Base-by-base conservation (phyloP, 202 grass and related monocot genomes). In the Digitaria exilis region DNA sequence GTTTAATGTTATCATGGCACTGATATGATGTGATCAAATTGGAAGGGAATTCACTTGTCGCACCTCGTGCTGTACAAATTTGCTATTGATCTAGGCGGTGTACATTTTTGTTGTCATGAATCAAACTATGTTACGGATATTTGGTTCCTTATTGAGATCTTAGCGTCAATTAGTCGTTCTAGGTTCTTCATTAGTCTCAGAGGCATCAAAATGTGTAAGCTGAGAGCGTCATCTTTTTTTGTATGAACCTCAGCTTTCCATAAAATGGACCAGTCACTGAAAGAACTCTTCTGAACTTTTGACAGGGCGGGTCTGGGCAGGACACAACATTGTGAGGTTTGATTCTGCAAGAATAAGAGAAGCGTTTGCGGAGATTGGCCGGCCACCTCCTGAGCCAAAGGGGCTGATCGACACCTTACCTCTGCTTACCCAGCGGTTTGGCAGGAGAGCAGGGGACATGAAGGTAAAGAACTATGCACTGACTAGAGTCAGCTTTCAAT, bases 361-460 rank as follows among this genome's bases (percentile, higher is more conserved):
- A 81, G 93, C 91, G 2, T 98, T 95, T n/a, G 25, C 52, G n/a
- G 87, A 89, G 77, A 91, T 98, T 37, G 89, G 87, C 3, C 82
- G 84, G 22, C 25, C 81, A 28, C 74, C 96, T 41, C 96, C 96
- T 22, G 83, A 98, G 52, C 91, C 96, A 1, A 92, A 92, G 71
- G 91, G 91, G 21, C 72, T 89, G 55, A 94, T 98, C 1, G 96
- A 98, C 75, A 98, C 96, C 31, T 85, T 98, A 70, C 93, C 93
- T 45, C 82, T 98, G 73, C 93, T 98, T 76, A 92, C 96, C 65
- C 87, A 93, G 26, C 66, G 71, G 14, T 98, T 98, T 82, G 96
- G 96, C 44, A 89, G 93, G 85, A 93, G 96, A 87, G 96, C 93
- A 41, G 96, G 93, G 34, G 75, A 98, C 76, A 98, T 98, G 96